Percentiles rank a stretch among this genome's conserved stretches.
phyloP scores from a whole-genome alignment of 2,329 filamentous ascomycete genomes.

The Graphilbum fragrans region DNA sequence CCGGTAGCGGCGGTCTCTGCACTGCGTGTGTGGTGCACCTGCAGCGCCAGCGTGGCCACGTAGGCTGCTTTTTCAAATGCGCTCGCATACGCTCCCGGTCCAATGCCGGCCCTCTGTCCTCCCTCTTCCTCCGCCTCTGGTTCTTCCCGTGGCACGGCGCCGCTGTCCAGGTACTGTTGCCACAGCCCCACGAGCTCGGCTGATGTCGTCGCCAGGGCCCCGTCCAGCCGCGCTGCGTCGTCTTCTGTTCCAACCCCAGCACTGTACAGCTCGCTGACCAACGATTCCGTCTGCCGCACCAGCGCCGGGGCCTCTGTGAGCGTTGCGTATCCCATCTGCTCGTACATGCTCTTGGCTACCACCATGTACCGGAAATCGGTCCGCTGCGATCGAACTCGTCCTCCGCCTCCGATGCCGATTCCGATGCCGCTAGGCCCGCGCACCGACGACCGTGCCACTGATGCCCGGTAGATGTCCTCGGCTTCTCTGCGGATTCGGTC shows the following conservation, averaged over 20 bases:
- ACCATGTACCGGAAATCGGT: constrained; percentile 40
- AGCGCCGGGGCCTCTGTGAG: constrained; percentile 60
- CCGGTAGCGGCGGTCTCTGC: constrained; percentile 16
- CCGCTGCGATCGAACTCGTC: constrained; percentile 26
- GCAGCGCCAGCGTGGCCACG: constrained; percentile 65
- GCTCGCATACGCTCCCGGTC: constrained; percentile 47
- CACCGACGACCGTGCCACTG: constrained; percentile 30
- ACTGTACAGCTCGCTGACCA: constrained; percentile 54
- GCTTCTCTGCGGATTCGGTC: constrained; percentile 41
- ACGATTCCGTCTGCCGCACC: constrained; percentile 62
- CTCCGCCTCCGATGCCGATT: background rate
- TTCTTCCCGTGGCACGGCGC: constrained; percentile 19
- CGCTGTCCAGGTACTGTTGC: constrained; percentile 37
- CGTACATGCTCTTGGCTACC: constrained; percentile 61
- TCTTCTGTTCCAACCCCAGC: constrained; percentile 45
- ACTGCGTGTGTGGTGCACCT: constrained; percentile 58
- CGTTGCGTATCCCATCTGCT: constrained; percentile 41
- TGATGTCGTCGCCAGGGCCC: constrained; percentile 41
- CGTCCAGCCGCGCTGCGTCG: constrained; percentile 42
- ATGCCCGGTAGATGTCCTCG: constrained; percentile 42
- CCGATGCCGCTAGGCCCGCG: background rate
- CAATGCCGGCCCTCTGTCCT: constrained; percentile 49
- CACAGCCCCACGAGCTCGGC: constrained; percentile 41
- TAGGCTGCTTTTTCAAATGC: constrained; percentile 66
- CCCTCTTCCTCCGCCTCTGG: constrained; percentile 24